Evolutionary conservation across 2,329 filamentous ascomycete genomes (phyloP).

Genomic region (Colletotrichum sp.): DNA sequence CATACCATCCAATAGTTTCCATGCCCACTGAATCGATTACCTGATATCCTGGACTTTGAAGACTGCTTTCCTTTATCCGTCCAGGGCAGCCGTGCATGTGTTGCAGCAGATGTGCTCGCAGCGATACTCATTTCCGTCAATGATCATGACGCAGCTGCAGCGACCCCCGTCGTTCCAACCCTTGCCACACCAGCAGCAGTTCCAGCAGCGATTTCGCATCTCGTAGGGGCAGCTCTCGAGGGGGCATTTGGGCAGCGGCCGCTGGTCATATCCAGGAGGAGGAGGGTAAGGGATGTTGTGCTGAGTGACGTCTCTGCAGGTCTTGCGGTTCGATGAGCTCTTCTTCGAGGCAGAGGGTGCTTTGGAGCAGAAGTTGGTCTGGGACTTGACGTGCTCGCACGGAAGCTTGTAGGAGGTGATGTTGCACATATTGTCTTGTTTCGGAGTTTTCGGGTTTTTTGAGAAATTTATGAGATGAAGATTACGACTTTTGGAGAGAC

Average conservation of each 20-base stretch:
- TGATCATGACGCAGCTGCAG: conserved; percentile 58
- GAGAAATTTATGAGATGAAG: not conserved
- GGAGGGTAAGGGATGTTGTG: conserved; percentile 52
- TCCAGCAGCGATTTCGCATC: conserved; percentile 54
- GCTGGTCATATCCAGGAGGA: conserved; percentile 44
- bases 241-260: conserved; percentile 45
- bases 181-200: conserved; percentile 63
- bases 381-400: conserved; percentile 55
- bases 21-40: not conserved
- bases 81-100: conserved; percentile 47
- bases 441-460: not conserved
- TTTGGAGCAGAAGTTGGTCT: conserved; percentile 49
- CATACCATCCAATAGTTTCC: not conserved
- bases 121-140: conserved; percentile 51
- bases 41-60: not conserved
- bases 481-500: not conserved
- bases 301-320: conserved; percentile 48
- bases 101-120: conserved; percentile 62
- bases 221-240: conserved; percentile 55
- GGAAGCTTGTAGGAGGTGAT: conserved; percentile 54
- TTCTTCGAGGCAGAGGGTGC: conserved; percentile 34
- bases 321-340: conserved; percentile 30
- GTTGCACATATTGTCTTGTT: conserved; percentile 47
- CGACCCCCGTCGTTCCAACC: conserved; percentile 54
- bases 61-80: not conserved